phyloP scores from a whole-genome alignment of 345 rosid genomes.

The Linum lewisii region DNA sequence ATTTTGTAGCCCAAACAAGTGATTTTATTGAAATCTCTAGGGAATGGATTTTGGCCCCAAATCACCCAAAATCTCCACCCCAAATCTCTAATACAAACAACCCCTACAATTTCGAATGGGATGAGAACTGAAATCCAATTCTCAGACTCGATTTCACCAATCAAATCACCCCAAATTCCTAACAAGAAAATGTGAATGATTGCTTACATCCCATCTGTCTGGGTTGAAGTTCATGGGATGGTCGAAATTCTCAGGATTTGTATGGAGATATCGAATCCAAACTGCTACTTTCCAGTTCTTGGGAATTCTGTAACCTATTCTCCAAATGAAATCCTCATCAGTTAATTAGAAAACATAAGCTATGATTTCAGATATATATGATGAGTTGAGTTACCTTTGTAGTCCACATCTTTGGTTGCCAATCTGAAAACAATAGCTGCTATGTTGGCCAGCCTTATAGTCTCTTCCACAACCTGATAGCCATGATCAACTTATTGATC shows the following conservation, averaged over 20 bases:
- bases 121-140: too few relatives aligned
- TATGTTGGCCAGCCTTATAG: conserved; percentile 30
- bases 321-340: too few relatives aligned
- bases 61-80: too few relatives aligned
- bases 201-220: conserved; percentile 34
- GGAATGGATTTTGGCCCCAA: too few relatives aligned
- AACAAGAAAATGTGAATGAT: neutral
- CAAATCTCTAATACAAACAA: too few relatives aligned
- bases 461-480: conserved; percentile 36
- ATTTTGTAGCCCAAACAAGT: too few relatives aligned
- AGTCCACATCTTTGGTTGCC: conserved; percentile 24
- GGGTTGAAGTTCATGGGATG: conserved; percentile 39
- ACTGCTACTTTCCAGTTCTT: conserved; percentile 30
- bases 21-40: too few relatives aligned
- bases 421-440: conserved; percentile 13
- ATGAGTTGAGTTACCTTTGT: conserved; percentile 16
- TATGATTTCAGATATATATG: neutral
- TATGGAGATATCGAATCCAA: conserved; percentile 32
- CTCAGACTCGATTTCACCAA: too few relatives aligned
- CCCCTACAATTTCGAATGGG: too few relatives aligned
- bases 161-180: too few relatives aligned
- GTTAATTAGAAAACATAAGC: too few relatives aligned
- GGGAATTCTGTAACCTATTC: conserved; percentile 31
- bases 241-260: conserved; percentile 22
- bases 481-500: neutral